Evolutionary conservation across 106 monocot genomes (phyloP), one percentile per base, ranked within the genome.

Genomic region (Phalaenopsis aphrodite): DNA sequence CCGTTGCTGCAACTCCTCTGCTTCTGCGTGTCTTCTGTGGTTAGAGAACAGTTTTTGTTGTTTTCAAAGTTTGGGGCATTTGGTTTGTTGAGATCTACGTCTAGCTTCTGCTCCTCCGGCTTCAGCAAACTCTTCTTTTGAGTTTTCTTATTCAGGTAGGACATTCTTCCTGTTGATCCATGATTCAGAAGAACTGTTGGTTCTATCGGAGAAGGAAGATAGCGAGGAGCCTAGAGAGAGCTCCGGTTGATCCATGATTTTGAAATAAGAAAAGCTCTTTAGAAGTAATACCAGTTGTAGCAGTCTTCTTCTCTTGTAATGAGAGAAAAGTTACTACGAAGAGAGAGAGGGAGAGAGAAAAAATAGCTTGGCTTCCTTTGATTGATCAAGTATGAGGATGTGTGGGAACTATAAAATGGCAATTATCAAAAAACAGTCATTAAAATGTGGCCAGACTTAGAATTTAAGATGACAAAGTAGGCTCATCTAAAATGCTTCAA

Each of bases 81-180:
- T n/a, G 92, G 82, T 61, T 90, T 90, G 83, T 90, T 93, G 56
- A 93, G 85, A 77, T 90, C 92, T 43, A 90, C 71, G 79, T 85
- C 80, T 21, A 88, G 84, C 69, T 61, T 61, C 61, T 69, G 30
- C 23, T 83, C 69, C 77, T 77, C 90, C 77, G 92, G 90, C 83
- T 89, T 88, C 37, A 68, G 42, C 88, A 81, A 88, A 52, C 86
- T 93, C 88, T 80, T 93, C 83, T 85, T 90, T 81, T 90, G 38
- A 15, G 86, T 88, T 75, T 85, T 93, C 86, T 85, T 93, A 65
- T 93, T 88, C 79, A 93, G 56, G 81, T 88, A 93, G 83, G 88
- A 93, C 84, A 93, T 90, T 57, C 86, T 88, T 36, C 92, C 92
- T 15, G 88, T 84, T 39, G 77, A 78, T 37, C 88, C 90, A 5